Evolutionary conservation across 1,284 basidiomycete genomes (phyloP).

Genomic region (Ceratobasidium sp.): DNA sequence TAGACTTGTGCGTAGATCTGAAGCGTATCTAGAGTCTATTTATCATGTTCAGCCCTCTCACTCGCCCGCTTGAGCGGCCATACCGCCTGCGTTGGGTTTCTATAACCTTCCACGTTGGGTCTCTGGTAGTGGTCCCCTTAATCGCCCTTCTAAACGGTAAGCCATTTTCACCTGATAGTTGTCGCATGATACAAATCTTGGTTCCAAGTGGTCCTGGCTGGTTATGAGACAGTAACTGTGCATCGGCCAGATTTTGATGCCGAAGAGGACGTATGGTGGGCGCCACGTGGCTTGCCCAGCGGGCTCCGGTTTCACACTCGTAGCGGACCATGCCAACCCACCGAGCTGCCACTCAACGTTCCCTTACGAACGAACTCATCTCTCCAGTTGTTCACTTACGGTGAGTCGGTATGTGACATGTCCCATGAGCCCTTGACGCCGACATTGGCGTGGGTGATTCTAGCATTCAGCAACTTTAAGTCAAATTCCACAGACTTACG

Average conservation of each 20-base stretch:
- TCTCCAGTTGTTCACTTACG: not conserved
- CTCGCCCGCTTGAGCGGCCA: not conserved
- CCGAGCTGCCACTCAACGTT: not conserved
- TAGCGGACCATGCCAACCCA: not conserved
- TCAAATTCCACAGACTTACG: not conserved
- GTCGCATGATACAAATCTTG: not conserved
- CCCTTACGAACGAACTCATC: not conserved
- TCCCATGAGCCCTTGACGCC: not conserved
- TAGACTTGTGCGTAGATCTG: not conserved
- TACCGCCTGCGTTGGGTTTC: not conserved
- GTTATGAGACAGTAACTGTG: not conserved
- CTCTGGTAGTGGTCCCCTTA: not conserved
- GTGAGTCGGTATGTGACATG: not conserved
- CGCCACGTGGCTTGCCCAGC: not conserved
- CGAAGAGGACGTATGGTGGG: not conserved
- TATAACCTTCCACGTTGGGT: not conserved
- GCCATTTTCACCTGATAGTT: not conserved
- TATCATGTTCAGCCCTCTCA: not conserved
- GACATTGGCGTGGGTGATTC: not conserved
- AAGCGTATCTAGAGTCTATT: not conserved
- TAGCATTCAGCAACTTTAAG: conserved; percentile 1
- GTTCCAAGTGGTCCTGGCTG: not conserved
- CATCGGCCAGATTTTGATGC: not conserved
- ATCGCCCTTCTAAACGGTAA: not conserved
- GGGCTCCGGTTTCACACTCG: conserved; percentile 2